Evolutionary conservation across 2,329 filamentous ascomycete genomes (phyloP).

Genomic region (Cercospora sp.): DNA sequence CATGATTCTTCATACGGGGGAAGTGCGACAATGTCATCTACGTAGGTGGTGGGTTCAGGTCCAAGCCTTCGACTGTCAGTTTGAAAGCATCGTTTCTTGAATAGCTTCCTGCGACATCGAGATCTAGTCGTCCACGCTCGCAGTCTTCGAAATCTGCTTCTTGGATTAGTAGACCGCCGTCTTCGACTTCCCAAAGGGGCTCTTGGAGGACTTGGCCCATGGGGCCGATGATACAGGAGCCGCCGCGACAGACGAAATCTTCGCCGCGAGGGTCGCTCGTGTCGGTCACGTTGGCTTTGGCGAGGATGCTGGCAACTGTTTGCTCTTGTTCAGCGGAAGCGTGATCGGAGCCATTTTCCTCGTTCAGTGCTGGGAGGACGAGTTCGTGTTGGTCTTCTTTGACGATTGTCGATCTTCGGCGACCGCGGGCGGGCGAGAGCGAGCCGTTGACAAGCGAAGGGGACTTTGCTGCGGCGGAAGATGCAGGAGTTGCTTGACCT

Average conservation of each 20-base stretch:
- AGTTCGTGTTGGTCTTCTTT: slow-evolving; percentile 58
- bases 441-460: slow-evolving; percentile 14
- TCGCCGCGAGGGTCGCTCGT: slow-evolving; percentile 36
- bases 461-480: neutral
- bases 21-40: neutral
- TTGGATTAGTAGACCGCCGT: slow-evolving; percentile 64
- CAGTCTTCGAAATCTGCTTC: slow-evolving; percentile 90
- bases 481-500: slow-evolving; percentile 16
- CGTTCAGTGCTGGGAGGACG: slow-evolving; percentile 43
- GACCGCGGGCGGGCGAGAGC: slow-evolving; percentile 23
- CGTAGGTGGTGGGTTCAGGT: slow-evolving; percentile 42
- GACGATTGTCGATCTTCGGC: slow-evolving; percentile 45
- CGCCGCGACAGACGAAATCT: slow-evolving; percentile 69
- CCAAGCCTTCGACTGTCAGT: slow-evolving; percentile 60
- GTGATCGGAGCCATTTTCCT: slow-evolving; percentile 18
- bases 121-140: slow-evolving; percentile 73
- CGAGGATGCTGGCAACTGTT: neutral
- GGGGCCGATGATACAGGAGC: slow-evolving; percentile 78
- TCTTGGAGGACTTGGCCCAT: slow-evolving; percentile 77
- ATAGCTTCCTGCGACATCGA: slow-evolving; percentile 85
- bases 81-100: slow-evolving; percentile 69
- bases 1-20: neutral
- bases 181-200: slow-evolving; percentile 77
- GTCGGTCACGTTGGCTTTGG: slow-evolving; percentile 12
- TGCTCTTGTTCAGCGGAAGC: slow-evolving; percentile 9